Base-by-base conservation (phyloP, 192 early-diverging fungal genomes). In the Coemansia sp. region DNA sequence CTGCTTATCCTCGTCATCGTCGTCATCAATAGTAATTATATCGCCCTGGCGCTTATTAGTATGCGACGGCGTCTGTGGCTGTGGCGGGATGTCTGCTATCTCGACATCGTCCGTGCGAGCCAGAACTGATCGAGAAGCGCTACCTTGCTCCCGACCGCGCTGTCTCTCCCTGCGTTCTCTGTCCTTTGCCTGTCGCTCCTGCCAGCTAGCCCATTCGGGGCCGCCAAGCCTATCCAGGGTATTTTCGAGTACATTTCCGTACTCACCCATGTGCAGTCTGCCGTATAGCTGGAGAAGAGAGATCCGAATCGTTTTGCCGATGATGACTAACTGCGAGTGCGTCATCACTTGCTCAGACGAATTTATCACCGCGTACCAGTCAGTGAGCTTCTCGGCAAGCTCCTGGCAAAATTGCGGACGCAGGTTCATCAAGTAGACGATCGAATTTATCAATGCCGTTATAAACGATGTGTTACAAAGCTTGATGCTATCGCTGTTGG, bases 381-480 rank as follows among this genome's bases (percentile, higher is more conserved):
- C 71, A 4, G 67, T 73, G 6, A 83, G 68, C 39, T 52, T 62
- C 0, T 63, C 75, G 14, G 76, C 56, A 3, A 74, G 45, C 39
- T 70, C 59, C 43, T 38, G 35, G 60, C 74, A 76, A 21, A 83
- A 73, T 72, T 83, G 80, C 20, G 80, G 68, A 23, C 80, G 67
- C 68, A 83, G 62, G 43, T 62, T 77, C 75, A 83, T 76, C 64
- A 83, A 44, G 36, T 77, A 77, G 16, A 83, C 66, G 14, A 77
- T 61, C 7, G 80, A 83, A 62, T 64, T 83, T 39, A 83, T 53
- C 14, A 77, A 67, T 4, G 71, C 80, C 1, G 80, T 83, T 33
- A 77, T 77, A 48, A 83, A 83, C 36, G 80, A 68, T 35, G 72
- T 72, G 72, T 83, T 83, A 66, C 71, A 83, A 11, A 77, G 60